Conservation (phyloP, 768 basidiomycete species). For the Cyclocybe aegerita region DNA sequence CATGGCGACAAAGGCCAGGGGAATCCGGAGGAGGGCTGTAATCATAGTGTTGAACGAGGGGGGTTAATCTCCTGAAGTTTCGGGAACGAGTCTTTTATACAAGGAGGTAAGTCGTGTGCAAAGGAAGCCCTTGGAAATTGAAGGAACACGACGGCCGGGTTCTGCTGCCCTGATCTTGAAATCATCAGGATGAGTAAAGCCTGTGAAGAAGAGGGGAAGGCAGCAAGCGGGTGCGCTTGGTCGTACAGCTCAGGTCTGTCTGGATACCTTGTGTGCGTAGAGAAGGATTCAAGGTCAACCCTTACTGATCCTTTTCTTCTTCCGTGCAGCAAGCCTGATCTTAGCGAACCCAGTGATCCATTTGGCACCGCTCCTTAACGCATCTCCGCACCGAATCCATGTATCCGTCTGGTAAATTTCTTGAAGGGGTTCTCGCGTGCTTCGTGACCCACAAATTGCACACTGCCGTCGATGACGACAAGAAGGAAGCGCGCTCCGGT, state of each 20-base stretch:
- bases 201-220: too few species aligned
- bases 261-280: too few species aligned
- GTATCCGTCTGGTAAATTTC: too few species aligned
- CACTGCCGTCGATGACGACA: too few species aligned
- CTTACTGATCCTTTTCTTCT: constrained; percentile 5
- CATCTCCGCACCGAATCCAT: constrained; percentile 14
- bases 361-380: constrained; percentile 12
- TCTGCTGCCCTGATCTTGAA: too few species aligned
- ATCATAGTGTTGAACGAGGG: constrained; percentile 11
- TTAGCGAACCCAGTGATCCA: constrained; percentile 1
- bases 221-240: too few species aligned
- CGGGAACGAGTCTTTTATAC: not conserved
- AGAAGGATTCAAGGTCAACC: not conserved
- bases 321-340: constrained; percentile 11
- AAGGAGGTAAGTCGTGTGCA: too few species aligned
- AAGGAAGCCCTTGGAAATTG: too few species aligned
- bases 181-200: too few species aligned
- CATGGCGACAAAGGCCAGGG: constrained; percentile 42
- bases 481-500: too few species aligned
- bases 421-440: not conserved
- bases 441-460: not conserved
- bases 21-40: constrained; percentile 36
- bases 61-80: not conserved
- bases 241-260: too few species aligned
- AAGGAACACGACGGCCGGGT: too few species aligned